Percentiles rank a stretch among this genome's conserved stretches.
Conservation (phyloP, 331 rosid genomes). For the Malus hybrid region DNA sequence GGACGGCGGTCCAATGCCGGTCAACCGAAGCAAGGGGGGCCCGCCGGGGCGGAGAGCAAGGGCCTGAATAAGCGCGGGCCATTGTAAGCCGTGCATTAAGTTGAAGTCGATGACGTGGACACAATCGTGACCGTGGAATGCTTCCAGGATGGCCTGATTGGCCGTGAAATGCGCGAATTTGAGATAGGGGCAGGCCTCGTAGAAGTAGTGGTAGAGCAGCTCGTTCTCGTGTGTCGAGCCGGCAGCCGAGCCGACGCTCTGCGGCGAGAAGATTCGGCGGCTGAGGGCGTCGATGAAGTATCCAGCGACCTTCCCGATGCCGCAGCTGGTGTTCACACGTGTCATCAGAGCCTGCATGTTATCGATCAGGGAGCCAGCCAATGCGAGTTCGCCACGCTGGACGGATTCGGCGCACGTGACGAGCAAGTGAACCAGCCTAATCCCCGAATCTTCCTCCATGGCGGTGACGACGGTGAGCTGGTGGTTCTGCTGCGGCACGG, state of each 20-base stretch:
- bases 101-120: slow-evolving; percentile 94
- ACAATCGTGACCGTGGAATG: slow-evolving; percentile 70
- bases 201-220: slow-evolving; percentile 62
- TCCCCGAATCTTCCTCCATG: slow-evolving; percentile 80
- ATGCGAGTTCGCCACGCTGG: slow-evolving; percentile 58
- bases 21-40: slow-evolving; percentile 59
- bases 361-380: slow-evolving; percentile 68
- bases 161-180: slow-evolving; percentile 96
- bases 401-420: slow-evolving; percentile 77
- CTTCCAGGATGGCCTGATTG: slow-evolving; percentile 78
- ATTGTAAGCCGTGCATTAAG: slow-evolving; percentile 84
- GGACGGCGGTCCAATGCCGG: slow-evolving; percentile 95
- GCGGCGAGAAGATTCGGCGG: slow-evolving; percentile 50
- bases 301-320: slow-evolving; percentile 88
- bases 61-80: slow-evolving; percentile 89
- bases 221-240: slow-evolving; percentile 38
- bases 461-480: slow-evolving; percentile 35
- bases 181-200: slow-evolving; percentile 82
- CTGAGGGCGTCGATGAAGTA: slow-evolving; percentile 76
- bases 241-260: neutral
- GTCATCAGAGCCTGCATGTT: slow-evolving; percentile 56
- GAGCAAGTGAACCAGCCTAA: slow-evolving; percentile 66
- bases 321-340: slow-evolving; percentile 50
- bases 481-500: slow-evolving; percentile 3
- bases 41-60: slow-evolving; percentile 86